Evolutionary conservation across 495 filamentous ascomycete genomes (phyloP), one percentile per base, ranked within the genome.

Genomic region (Thermochaetoides thermophila): DNA sequence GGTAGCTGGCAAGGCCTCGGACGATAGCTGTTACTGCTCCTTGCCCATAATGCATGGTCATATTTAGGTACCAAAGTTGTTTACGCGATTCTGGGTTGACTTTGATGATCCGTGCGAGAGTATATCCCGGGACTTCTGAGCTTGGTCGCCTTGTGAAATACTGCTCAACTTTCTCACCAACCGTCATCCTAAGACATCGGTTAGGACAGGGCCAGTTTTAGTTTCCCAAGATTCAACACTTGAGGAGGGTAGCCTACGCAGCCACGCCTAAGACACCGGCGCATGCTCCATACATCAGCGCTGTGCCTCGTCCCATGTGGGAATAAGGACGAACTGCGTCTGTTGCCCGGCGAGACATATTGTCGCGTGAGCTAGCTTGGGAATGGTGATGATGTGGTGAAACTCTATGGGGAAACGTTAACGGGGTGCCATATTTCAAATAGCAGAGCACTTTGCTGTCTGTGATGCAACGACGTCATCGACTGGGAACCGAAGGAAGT

Each of bases 41-140:
- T 14, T 53, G 32, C 7, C 50, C 50, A 34, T 49, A 38, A 16
- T 45, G 35, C 47, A 49, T 50, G 11, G 46, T 42, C 40, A 35
- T 38, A 26, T 43, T 43, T 18, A 38, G 39, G 3, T 35, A 17
- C 20, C 27, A 42, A 1, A 42, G 34, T 15, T 41, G 23, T 9
- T 16, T 21, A 25, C 19, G 22, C 9, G 15, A 20, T 17, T 9
- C 15, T 11, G 35, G 26, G 3, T 23, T 23, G 7, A 34, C 24
- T 1, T 21, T 21, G 15, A 39, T 3, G n/a, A 43, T 20, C 14
- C 40, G 19, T 17, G 32, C 30, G 5, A 43, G 31, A 6, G 35
- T 43, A n/a, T 32, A 22, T 1, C 22, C 40, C 5, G 40, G 40
- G 10, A 43, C 40, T 13, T 43, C 27, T 2, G 40, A 43, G 36